These are phyloP conservation scores for Candida fluviatilis DNA, from an alignment of 805 yeast species.

Conservation along the genomic window DNA sequence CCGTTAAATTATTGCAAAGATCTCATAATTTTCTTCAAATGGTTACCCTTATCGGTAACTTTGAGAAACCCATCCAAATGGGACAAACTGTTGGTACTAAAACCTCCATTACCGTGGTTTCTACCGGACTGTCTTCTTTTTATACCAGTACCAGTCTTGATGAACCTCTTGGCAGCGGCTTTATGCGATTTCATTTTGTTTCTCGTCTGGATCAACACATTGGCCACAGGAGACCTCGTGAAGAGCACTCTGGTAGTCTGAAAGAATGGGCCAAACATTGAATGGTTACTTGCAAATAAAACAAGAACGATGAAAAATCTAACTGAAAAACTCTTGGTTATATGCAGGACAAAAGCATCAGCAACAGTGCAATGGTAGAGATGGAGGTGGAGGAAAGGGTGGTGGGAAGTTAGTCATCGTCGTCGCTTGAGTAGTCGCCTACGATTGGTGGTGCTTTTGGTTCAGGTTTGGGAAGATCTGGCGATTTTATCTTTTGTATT, in stretches of 20 bases:
- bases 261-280: conserved; percentile 5
- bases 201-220: conserved; percentile 33
- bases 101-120: conserved; percentile 90
- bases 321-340: not conserved
- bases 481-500: not conserved
- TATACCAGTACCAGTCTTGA: conserved; percentile 64
- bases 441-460: conserved; percentile 1
- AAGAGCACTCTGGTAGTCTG: conserved; percentile 7
- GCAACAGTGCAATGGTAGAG: not conserved
- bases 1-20: conserved; percentile 6
- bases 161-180: conserved; percentile 85
- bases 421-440: conserved; percentile 4
- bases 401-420: not conserved
- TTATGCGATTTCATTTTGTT: conserved; percentile 72
- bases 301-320: conserved; percentile 1
- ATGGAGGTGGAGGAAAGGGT: too few species aligned
- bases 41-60: conserved; percentile 50
- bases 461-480: not conserved
- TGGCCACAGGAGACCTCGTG: conserved; percentile 16
- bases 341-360: not conserved
- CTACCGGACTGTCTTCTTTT: conserved; percentile 67
- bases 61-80: conserved; percentile 56
- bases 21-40: conserved; percentile 55
- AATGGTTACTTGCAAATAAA: too few species aligned
- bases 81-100: conserved; percentile 60